Evolutionary conservation across 2,329 filamentous ascomycete genomes (phyloP).

Genomic region (Chalaropsis ovoidea): DNA sequence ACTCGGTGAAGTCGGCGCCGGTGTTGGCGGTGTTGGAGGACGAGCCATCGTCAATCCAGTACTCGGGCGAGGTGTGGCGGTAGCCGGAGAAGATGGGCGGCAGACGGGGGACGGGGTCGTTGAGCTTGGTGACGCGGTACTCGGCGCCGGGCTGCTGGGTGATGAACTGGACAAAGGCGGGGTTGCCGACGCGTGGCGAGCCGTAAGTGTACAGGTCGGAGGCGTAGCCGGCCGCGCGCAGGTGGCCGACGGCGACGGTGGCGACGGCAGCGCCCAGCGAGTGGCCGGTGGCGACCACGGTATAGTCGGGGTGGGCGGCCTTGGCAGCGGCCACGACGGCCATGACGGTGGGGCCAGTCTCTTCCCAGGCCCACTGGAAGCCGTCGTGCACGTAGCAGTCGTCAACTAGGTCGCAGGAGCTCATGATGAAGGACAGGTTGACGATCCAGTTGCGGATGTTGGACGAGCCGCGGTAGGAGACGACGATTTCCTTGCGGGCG

Average conservation of each 20-base stretch:
- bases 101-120: constrained; percentile 59
- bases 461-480: constrained; percentile 50
- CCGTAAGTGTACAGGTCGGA: constrained; percentile 54
- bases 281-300: constrained; percentile 53
- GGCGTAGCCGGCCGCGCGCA: constrained; percentile 40
- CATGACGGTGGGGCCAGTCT: constrained; percentile 39
- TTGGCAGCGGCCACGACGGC: constrained; percentile 38
- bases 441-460: constrained; percentile 53
- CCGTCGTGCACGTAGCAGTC: constrained; percentile 47
- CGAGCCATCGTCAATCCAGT: constrained; percentile 44
- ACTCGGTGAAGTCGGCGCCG: constrained; percentile 37
- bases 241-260: constrained; percentile 47
- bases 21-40: constrained; percentile 33
- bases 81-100: constrained; percentile 53
- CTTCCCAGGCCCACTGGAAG: constrained; percentile 50
- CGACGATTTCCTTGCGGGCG: constrained; percentile 43
- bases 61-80: constrained; percentile 59
- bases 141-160: constrained; percentile 42
- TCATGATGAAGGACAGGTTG: constrained; percentile 39
- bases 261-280: constrained; percentile 58
- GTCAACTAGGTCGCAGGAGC: constrained; percentile 32
- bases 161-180: constrained; percentile 44
- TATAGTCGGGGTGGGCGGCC: constrained; percentile 41
- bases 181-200: constrained; percentile 54
- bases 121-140: constrained; percentile 55